phyloP scores from a whole-genome alignment of 2,329 filamentous ascomycete species.

The Phyllosticta citrichinensis region DNA sequence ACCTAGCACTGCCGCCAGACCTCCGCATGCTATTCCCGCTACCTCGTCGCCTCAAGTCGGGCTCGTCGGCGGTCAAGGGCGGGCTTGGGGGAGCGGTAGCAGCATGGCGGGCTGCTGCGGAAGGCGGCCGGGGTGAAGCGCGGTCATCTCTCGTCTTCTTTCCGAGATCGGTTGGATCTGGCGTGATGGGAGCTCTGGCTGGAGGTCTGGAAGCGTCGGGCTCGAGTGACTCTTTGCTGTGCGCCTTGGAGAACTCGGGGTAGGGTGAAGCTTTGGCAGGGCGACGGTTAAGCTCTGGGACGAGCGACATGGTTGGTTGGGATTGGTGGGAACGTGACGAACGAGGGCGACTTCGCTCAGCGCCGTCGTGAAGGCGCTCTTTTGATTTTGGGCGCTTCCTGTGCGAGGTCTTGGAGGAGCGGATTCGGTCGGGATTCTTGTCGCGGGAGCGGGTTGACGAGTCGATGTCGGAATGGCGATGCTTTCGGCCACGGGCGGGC shows the following conservation, averaged over 20 bases:
- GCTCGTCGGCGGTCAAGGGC: slow-evolving; percentile 34
- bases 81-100: slow-evolving; percentile 36
- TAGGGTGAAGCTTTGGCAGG: slow-evolving; percentile 41
- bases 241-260: slow-evolving; percentile 76
- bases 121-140: slow-evolving; percentile 14
- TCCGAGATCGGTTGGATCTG: slow-evolving; percentile 34
- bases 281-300: slow-evolving; percentile 39
- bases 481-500: slow-evolving; percentile 29
- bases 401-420: slow-evolving; percentile 19
- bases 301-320: slow-evolving; percentile 26
- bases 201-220: slow-evolving; percentile 36
- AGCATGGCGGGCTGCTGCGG: slow-evolving; percentile 16
- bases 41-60: slow-evolving; percentile 34
- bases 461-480: slow-evolving; percentile 20
- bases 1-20: slow-evolving; percentile 23
- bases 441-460: slow-evolving; percentile 15
- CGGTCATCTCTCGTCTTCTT: slow-evolving; percentile 20
- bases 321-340: slow-evolving; percentile 2
- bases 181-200: slow-evolving; percentile 21
- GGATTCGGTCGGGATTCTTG: slow-evolving; percentile 18
- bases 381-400: slow-evolving; percentile 18
- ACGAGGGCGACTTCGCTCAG: slow-evolving; percentile 4
- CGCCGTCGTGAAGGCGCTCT: slow-evolving; percentile 15
- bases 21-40: slow-evolving; percentile 36
- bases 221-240: slow-evolving; percentile 77